Evolutionary conservation across 208 protist genomes (phyloP).

Genomic region (Willaertia magna): DNA sequence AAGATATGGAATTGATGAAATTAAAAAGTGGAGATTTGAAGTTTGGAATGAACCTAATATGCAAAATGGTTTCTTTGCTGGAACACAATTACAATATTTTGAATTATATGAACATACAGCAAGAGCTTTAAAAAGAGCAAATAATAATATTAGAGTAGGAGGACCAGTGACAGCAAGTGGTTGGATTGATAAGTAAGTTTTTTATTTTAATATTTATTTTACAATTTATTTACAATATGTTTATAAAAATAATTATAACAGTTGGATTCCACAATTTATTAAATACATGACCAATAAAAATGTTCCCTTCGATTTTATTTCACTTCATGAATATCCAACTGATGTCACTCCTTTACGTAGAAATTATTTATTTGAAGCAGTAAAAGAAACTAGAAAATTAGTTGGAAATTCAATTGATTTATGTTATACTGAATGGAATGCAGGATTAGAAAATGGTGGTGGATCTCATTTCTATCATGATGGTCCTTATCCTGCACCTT

Average conservation of each 20-base stretch:
- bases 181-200: too few relatives aligned
- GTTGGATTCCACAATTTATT: background rate
- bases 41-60: constrained; percentile 25
- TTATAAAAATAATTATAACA: too few relatives aligned
- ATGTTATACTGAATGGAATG: constrained; percentile 11
- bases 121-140: background rate
- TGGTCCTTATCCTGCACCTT: background rate
- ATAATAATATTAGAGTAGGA: constrained; percentile 1
- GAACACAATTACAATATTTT: constrained; percentile 11
- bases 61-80: background rate
- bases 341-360: background rate
- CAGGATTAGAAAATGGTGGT: background rate
- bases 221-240: too few relatives aligned
- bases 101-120: background rate
- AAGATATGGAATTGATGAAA: constrained; percentile 6
- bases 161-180: background rate
- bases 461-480: constrained; percentile 7
- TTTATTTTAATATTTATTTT: too few relatives aligned
- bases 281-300: background rate
- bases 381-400: background rate
- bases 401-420: background rate
- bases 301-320: constrained; percentile 14
- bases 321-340: constrained; percentile 13
- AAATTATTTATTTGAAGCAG: background rate
- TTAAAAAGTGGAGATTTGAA: background rate